These are phyloP conservation scores for Acer saccharum DNA, from an alignment of 345 rosid species.

Conservation along the genomic window DNA sequence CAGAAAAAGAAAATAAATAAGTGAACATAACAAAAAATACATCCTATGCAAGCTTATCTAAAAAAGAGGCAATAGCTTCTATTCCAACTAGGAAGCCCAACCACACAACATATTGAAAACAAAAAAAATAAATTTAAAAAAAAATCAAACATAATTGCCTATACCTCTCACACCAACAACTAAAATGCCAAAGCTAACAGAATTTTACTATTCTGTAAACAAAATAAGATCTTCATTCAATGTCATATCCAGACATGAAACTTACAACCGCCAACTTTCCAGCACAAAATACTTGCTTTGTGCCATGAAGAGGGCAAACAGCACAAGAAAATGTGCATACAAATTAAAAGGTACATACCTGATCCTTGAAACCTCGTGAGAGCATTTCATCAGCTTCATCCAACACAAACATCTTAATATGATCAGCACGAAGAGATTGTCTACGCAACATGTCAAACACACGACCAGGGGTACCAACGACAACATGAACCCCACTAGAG, in stretches of 20 bases:
- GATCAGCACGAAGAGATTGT: slow-evolving; percentile 70
- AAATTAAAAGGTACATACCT: slow-evolving; percentile 39
- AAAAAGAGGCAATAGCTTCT: not conserved
- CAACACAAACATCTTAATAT: slow-evolving; percentile 69
- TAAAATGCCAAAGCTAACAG: not conserved
- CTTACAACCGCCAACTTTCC: not conserved
- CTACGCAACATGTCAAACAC: slow-evolving; percentile 84
- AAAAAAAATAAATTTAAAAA: not conserved
- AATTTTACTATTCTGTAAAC: not conserved
- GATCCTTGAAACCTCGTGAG: slow-evolving; percentile 86
- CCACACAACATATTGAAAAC: not conserved
- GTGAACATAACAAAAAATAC: not conserved
- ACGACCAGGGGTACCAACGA: slow-evolving; percentile 85
- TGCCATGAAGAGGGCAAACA: not conserved
- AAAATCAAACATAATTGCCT: no score
- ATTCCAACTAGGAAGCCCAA: not conserved
- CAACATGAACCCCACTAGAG: slow-evolving; percentile 76
- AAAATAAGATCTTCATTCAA: not conserved
- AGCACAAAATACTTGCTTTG: not conserved
- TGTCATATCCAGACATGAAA: not conserved
- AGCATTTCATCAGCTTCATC: slow-evolving; percentile 91
- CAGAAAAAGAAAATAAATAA: no score
- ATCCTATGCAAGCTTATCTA: not conserved
- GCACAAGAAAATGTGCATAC: not conserved
- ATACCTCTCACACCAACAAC: not conserved